These are phyloP conservation scores for Linum tenue DNA, from an alignment of 345 rosid species.

Conservation along the genomic window DNA sequence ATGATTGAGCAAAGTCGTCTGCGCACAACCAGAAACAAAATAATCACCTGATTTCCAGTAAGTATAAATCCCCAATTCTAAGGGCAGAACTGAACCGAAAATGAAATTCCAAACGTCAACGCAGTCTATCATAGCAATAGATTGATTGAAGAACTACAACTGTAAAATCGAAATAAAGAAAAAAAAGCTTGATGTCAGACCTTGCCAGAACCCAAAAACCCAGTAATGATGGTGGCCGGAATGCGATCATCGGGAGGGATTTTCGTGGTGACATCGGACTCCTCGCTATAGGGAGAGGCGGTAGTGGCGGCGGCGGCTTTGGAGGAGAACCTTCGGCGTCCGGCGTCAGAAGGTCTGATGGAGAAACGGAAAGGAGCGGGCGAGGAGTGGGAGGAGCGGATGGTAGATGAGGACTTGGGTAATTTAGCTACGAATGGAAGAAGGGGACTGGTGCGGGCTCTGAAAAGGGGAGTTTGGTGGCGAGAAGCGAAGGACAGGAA, in stretches of 20 bases:
- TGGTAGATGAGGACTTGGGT: constrained; percentile 19
- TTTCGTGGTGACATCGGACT: constrained; percentile 53
- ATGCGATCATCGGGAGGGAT: constrained; percentile 75
- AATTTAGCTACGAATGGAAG: constrained; percentile 25
- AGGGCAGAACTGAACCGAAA: no score
- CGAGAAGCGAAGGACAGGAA: constrained; percentile 48
- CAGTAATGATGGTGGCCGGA: constrained; percentile 93
- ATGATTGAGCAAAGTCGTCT: constrained; percentile 90
- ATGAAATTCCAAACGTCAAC: background rate
- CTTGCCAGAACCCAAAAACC: constrained; percentile 93
- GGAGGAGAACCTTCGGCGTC: constrained; percentile 37
- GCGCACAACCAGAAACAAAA: constrained; percentile 16
- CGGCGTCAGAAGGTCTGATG: constrained; percentile 1
- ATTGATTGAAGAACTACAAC: background rate
- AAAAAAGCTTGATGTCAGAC: constrained; percentile 20
- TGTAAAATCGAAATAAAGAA: no score
- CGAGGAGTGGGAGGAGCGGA: constrained; percentile 23
- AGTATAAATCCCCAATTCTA: background rate
- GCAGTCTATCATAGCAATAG: background rate
- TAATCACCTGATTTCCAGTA: background rate
- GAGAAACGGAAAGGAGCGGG: constrained; percentile 11
- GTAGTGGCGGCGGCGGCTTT: constrained; percentile 46
- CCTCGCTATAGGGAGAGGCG: constrained; percentile 40
- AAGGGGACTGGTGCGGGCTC: constrained; percentile 26
- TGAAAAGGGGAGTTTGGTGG: constrained; percentile 18